A percentile compares a stretch with the other conserved stretches of the same genome.
phyloP scores from a whole-genome alignment of 192 early-diverging fungal genomes.

The Pecoramyces ruminantium region DNA sequence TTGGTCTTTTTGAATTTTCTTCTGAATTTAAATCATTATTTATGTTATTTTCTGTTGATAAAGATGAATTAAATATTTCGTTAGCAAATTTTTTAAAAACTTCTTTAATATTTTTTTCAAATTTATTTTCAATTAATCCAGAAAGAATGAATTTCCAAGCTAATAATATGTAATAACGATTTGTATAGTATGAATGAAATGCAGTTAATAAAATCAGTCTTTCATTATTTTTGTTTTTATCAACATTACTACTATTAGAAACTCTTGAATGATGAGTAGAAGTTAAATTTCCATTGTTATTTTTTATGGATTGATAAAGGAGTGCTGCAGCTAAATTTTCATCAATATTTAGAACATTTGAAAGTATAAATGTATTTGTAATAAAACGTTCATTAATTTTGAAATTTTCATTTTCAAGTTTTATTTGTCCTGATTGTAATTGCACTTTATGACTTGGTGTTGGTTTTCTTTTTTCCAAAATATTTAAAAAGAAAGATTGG shows the following conservation, averaged over 20 bases:
- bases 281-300: background rate
- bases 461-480: background rate
- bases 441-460: background rate
- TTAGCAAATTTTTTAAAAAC: background rate
- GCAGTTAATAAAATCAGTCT: background rate
- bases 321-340: background rate
- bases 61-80: background rate
- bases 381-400: background rate
- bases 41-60: background rate
- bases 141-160: background rate
- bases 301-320: background rate
- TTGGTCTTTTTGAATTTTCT: background rate
- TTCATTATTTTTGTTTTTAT: background rate
- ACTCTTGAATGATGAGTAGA: background rate
- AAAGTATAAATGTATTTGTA: background rate
- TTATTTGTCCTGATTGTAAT: background rate
- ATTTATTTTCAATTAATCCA: background rate
- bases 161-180: background rate
- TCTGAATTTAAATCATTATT: background rate
- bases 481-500: background rate
- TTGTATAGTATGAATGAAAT: background rate
- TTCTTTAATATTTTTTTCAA: background rate
- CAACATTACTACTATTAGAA: background rate
- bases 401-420: background rate
- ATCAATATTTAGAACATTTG: background rate